phyloP scores from a whole-genome alignment of 75 land plant species.

The Sequoia sempervirens region DNA sequence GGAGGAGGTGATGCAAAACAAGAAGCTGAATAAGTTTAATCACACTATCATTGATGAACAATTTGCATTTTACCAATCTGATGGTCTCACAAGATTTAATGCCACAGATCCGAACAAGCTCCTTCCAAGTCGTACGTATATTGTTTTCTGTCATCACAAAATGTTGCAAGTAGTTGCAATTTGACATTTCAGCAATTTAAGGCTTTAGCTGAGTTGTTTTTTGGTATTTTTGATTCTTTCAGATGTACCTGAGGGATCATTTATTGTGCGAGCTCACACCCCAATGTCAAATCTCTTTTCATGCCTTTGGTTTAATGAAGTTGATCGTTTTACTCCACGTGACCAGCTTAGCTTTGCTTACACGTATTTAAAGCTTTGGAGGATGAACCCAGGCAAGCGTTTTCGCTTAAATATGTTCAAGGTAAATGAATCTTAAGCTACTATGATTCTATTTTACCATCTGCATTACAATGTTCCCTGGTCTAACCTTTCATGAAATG shows the following conservation, averaged over 20 bases:
- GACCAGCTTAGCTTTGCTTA: slow-evolving; percentile 98
- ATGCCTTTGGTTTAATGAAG: slow-evolving; percentile 99
- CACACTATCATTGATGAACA: slow-evolving; percentile 94
- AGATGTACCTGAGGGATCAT: slow-evolving; percentile 99
- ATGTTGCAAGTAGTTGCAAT: neutral
- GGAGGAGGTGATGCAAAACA: slow-evolving; percentile 97
- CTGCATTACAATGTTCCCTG: neutral
- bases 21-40: slow-evolving; percentile 86
- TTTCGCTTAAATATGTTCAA: slow-evolving; percentile 91
- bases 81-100: slow-evolving; percentile 86
- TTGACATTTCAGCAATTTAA: neutral
- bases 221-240: slow-evolving; percentile 9
- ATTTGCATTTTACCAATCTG: slow-evolving; percentile 78
- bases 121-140: slow-evolving; percentile 90
- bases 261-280: slow-evolving; percentile 89
- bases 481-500: neutral
- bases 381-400: slow-evolving; percentile 63
- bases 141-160: neutral
- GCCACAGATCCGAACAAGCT: slow-evolving; percentile 66
- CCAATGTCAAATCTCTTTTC: slow-evolving; percentile 98
- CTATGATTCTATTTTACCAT: neutral
- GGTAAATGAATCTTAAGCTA: slow-evolving; percentile 38
- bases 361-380: slow-evolving; percentile 80
- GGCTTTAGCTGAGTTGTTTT: neutral
- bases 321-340: slow-evolving; percentile 89